phyloP scores from a whole-genome alignment of 192 early-diverging fungal species.

The Coemansia sp. region DNA sequence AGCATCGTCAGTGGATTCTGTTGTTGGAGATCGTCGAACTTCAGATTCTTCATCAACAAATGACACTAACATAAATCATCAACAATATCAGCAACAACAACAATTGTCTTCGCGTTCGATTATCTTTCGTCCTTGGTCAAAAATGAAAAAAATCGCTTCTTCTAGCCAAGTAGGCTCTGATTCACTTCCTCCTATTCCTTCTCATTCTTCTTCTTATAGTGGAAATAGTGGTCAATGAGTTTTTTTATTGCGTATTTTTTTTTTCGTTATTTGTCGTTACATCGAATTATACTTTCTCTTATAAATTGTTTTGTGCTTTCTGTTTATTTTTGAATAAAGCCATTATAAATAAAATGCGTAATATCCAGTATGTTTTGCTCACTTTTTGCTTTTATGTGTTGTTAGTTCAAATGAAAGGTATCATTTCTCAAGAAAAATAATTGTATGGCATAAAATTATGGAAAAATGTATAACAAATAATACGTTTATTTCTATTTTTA shows the following conservation, averaged over 20 bases:
- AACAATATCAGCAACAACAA: slow-evolving; percentile 13
- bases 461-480: too few species aligned
- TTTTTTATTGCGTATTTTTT: background rate
- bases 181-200: slow-evolving; percentile 36
- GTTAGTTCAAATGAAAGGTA: too few species aligned
- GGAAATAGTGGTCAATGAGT: slow-evolving; percentile 20
- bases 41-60: slow-evolving; percentile 32
- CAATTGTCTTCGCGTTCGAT: slow-evolving; percentile 34
- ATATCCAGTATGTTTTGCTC: too few species aligned
- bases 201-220: slow-evolving; percentile 36
- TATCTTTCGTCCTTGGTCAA: slow-evolving; percentile 52
- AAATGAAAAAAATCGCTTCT: slow-evolving; percentile 51
- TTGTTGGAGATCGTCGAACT: slow-evolving; percentile 28
- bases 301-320: too few species aligned
- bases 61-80: slow-evolving; percentile 1
- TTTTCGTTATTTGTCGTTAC: background rate
- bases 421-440: too few species aligned
- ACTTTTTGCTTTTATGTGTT: too few species aligned
- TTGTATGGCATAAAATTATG: too few species aligned
- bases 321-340: too few species aligned
- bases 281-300: background rate
- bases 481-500: too few species aligned
- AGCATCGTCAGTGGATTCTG: slow-evolving; percentile 9
- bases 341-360: too few species aligned
- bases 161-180: slow-evolving; percentile 39